Evolutionary conservation across 306 rosid species (phyloP), one percentile per base, ranked within the genome.

Genomic region (Acacia acuminata): DNA sequence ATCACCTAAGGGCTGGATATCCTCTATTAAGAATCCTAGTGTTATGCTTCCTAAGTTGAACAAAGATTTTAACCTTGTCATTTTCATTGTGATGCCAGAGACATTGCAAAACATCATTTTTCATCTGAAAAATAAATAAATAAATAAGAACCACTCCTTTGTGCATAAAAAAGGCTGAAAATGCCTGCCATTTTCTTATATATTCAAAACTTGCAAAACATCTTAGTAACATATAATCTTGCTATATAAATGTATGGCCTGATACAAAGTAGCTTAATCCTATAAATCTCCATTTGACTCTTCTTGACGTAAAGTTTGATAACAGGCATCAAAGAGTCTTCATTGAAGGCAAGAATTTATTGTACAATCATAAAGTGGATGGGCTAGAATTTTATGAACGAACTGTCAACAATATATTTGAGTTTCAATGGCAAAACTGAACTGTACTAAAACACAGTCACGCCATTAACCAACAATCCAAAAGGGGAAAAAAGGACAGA

Each of bases 381-480:
- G 10, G 15, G 76, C 60, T 13, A 72, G 40, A 72, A 72, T 45
- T 45, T 47, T 50, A 72, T 34, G 76, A 45, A 72, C 36, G 19
- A 47, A 43, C 38, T 30, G 48, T 22, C 32, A 43, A 71, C 16
- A 45, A 22, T 6, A 13, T 44, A n/a, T 12, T 68, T 68, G 5
- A 17, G 73, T 40, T 27, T 63, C 20, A 27, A 63, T 30, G 10
- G 40, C 32, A 60, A 60, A 32, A 60, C 11, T 12, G 69, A 63
- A 63, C 40, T 72, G 60, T 43, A 47, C 4, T 25, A 16, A 15
- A 25, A 25, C 43, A 72, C 13, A 27, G 34, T 47, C 3, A 9
- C 32, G 53, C 72, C 71, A 42, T 74, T 66, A 81, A 84, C 76
- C 34, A 0, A 81, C 43, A 71, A 66, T 70, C 50, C 51, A 80